Conservation (phyloP, 257 asterid genomes). For the Gentiana macrophylla region DNA sequence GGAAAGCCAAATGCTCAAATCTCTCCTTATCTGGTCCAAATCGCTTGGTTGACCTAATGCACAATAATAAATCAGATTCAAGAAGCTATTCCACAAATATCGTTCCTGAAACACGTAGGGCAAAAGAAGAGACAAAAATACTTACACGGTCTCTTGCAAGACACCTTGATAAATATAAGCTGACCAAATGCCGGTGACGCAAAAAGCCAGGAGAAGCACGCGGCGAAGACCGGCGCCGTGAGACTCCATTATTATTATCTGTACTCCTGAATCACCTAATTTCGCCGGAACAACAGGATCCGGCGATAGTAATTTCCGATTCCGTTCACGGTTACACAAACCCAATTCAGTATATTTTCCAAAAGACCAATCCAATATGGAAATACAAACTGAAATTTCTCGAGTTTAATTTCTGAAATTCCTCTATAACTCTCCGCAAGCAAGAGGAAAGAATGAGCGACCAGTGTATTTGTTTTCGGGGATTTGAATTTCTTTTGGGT, state of each 20-base stretch:
- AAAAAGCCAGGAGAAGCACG: constrained; percentile 56
- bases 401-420: too few relatives aligned
- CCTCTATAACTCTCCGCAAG: too few relatives aligned
- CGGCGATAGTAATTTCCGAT: constrained; percentile 3
- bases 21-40: constrained; percentile 84
- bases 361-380: too few relatives aligned
- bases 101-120: neutral
- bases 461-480: too few relatives aligned
- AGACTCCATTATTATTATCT: constrained; percentile 39
- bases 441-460: too few relatives aligned
- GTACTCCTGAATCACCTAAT: neutral
- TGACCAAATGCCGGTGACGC: constrained; percentile 95
- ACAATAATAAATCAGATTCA: neutral
- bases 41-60: constrained; percentile 72
- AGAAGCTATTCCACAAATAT: neutral
- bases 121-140: constrained; percentile 1
- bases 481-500: too few relatives aligned
- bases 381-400: too few relatives aligned
- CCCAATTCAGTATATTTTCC: too few relatives aligned
- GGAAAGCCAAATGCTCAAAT: constrained; percentile 93
- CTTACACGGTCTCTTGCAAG: constrained; percentile 87
- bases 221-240: constrained; percentile 74
- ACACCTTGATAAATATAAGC: constrained; percentile 95
- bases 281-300: constrained; percentile 35
- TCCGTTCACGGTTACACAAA: too few relatives aligned